These are phyloP conservation scores for Neocatenulostroma microsporum DNA, from an alignment of 2,329 filamentous ascomycete genomes.

Conservation along the genomic window DNA sequence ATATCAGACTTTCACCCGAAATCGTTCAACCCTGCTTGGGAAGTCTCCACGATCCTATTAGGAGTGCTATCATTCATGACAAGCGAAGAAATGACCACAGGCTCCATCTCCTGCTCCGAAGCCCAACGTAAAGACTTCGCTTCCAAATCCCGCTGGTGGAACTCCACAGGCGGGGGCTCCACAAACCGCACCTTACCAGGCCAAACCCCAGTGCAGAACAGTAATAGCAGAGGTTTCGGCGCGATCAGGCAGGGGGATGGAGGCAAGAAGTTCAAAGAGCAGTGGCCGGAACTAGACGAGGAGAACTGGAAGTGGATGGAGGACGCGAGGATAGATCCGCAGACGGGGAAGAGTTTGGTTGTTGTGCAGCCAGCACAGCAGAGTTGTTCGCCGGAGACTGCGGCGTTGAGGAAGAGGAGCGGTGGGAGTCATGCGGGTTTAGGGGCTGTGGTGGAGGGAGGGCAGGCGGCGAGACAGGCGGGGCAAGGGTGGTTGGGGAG, in stretches of 20 bases:
- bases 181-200: conserved; percentile 40
- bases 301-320: conserved; percentile 93
- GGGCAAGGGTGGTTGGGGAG: conserved; percentile 73
- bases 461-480: conserved; percentile 65
- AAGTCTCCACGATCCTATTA: conserved; percentile 91
- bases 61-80: conserved; percentile 97
- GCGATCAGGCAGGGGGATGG: conserved; percentile 84
- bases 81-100: conserved; percentile 96
- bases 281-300: conserved; percentile 83
- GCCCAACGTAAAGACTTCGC: conserved; percentile 73
- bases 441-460: conserved; percentile 66
- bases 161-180: conserved; percentile 82
- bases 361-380: conserved; percentile 37
- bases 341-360: conserved; percentile 51
- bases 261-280: conserved; percentile 76
- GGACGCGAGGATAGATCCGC: conserved; percentile 67
- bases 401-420: conserved; percentile 56
- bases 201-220: conserved; percentile 36
- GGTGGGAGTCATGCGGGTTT: conserved; percentile 47
- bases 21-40: conserved; percentile 97
- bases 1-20: conserved; percentile 98
- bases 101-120: conserved; percentile 69
- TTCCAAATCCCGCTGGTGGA: conserved; percentile 83
- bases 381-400: conserved; percentile 56
- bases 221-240: conserved; percentile 57